Percentiles rank a stretch among this genome's conserved stretches.
Evolutionary conservation across 768 basidiomycete species (phyloP).

Genomic region (Suillus occidentalis): DNA sequence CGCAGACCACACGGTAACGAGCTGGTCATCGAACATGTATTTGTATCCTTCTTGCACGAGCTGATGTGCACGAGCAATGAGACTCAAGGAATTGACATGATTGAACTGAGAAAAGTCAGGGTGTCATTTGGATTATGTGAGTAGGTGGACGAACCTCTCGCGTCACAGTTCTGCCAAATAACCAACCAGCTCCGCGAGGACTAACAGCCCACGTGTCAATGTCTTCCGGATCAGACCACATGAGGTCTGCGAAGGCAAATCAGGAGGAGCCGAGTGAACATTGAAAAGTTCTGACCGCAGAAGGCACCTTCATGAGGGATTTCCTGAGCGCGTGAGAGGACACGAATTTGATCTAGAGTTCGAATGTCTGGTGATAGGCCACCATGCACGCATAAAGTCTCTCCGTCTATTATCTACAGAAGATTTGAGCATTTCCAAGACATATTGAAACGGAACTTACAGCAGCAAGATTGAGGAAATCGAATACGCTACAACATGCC

Average conservation of each 20-base stretch:
- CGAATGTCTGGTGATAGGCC: constrained; percentile 95
- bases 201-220: constrained; percentile 97
- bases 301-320: constrained; percentile 99
- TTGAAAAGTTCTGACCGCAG: constrained; percentile 57
- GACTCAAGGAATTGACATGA: constrained; percentile 80
- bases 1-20: constrained; percentile 90
- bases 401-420: constrained; percentile 89
- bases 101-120: constrained; percentile 62
- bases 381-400: constrained; percentile 91
- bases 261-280: background rate
- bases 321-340: constrained; percentile 92
- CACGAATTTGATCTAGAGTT: constrained; percentile 91
- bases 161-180: constrained; percentile 87
- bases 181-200: constrained; percentile 94
- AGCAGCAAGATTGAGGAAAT: constrained; percentile 92
- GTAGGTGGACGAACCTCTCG: constrained; percentile 55
- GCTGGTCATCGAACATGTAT: constrained; percentile 92
- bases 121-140: background rate
- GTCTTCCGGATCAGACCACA: constrained; percentile 98
- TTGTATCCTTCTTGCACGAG: constrained; percentile 96
- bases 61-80: constrained; percentile 96
- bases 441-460: constrained; percentile 42
- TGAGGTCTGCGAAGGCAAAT: constrained; percentile 62
- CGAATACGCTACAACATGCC: constrained; percentile 95
- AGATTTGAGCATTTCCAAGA: background rate